Conservation (phyloP, 768 basidiomycete genomes). For the Hydnum rufescens region DNA sequence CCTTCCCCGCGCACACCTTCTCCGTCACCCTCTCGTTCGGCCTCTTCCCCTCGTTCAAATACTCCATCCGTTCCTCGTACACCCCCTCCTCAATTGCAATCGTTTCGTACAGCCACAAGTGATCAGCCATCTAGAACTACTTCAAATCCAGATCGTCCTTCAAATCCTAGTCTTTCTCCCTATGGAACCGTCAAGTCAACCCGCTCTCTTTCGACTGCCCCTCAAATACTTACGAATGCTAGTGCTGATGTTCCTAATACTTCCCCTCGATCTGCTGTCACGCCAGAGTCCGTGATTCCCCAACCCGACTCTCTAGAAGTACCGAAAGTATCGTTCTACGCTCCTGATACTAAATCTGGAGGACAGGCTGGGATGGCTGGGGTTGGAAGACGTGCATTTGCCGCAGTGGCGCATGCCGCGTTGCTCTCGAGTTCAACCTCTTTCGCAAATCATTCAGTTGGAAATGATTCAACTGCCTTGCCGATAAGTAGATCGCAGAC, state of each 20-base stretch:
- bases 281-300: slow-evolving; percentile 9
- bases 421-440: slow-evolving; percentile 2
- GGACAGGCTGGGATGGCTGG: slow-evolving; percentile 23
- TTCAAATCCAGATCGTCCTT: neutral
- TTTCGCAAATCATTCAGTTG: no score
- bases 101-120: neutral
- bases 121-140: neutral
- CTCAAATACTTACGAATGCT: neutral
- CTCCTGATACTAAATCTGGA: slow-evolving; percentile 13
- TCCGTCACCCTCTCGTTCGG: neutral
- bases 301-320: slow-evolving; percentile 1
- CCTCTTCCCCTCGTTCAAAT: neutral
- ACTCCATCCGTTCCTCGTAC: slow-evolving; percentile 3
- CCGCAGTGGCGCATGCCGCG: slow-evolving; percentile 16
- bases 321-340: slow-evolving; percentile 4
- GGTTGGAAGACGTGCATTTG: slow-evolving; percentile 22
- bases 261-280: neutral
- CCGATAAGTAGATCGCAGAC: slow-evolving; percentile 19
- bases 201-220: neutral
- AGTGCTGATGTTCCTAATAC: neutral
- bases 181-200: no score
- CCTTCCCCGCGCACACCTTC: slow-evolving; percentile 1
- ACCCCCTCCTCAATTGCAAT: neutral
- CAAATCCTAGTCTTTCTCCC: no score
- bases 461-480: no score